Conservation (phyloP, 2,329 filamentous ascomycete genomes). For the Exophiala viscosa region DNA sequence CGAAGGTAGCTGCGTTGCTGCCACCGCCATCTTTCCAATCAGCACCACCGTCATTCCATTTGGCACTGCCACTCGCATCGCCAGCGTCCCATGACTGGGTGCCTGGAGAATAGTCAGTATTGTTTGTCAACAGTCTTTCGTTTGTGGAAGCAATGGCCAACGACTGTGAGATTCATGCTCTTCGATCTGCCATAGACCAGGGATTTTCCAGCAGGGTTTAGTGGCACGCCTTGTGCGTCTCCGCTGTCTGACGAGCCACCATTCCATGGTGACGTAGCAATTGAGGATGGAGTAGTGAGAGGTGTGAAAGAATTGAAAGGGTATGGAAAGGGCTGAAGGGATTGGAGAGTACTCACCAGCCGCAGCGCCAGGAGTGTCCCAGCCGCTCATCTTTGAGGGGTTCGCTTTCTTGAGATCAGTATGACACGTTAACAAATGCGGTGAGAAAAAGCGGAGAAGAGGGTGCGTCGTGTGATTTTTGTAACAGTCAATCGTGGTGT, state of each 20-base stretch:
- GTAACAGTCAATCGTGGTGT: too few species aligned
- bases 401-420: too few species aligned
- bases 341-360: too few species aligned
- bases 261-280: neutral
- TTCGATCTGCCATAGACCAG: slow-evolving; percentile 12
- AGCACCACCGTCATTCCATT: slow-evolving; percentile 1
- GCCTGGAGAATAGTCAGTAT: slow-evolving; percentile 1
- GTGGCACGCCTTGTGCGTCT: slow-evolving; percentile 4
- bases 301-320: too few species aligned
- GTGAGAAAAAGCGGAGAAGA: too few species aligned
- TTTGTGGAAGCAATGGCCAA: neutral
- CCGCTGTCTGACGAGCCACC: neutral
- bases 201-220: slow-evolving; percentile 9
- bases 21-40: neutral
- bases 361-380: too few species aligned
- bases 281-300: too few species aligned
- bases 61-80: neutral
- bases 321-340: too few species aligned
- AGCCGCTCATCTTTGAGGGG: too few species aligned
- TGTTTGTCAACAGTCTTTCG: neutral
- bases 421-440: too few species aligned
- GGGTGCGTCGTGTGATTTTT: too few species aligned
- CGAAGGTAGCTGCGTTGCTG: neutral
- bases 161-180: slow-evolving; percentile 2
- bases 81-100: neutral